These are phyloP conservation scores for Mayamaea pseudoterrestris DNA, from an alignment of 108 stramenopile species.

Conservation along the genomic window DNA sequence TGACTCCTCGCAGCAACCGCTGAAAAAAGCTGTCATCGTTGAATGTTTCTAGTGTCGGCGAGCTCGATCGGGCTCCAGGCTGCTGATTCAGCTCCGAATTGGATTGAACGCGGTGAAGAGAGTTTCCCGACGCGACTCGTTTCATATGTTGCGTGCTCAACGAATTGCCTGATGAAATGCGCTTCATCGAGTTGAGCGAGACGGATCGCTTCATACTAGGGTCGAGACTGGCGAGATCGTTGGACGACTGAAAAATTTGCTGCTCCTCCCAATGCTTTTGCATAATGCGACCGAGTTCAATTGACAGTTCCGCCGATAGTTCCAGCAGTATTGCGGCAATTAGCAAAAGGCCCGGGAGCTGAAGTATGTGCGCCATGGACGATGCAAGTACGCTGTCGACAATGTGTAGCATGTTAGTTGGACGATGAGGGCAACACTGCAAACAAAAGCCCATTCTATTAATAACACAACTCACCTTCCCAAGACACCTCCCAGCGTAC, in stretches of 20 bases:
- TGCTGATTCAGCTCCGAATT: conserved; percentile 5
- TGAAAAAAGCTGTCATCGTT: conserved; percentile 75
- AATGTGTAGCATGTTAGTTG: background rate
- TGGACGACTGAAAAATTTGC: conserved; percentile 37
- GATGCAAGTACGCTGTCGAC: conserved; percentile 56
- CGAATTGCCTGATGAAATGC: conserved; percentile 62
- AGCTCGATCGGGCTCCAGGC: background rate
- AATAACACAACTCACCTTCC: conserved; percentile 38
- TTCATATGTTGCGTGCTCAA: conserved; percentile 76
- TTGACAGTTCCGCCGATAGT: conserved; percentile 59
- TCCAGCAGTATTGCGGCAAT: conserved; percentile 63
- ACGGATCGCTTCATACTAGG: conserved; percentile 51
- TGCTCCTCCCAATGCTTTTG: conserved; percentile 81
- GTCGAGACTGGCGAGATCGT: conserved; percentile 48
- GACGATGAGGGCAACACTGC: background rate
- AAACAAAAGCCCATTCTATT: background rate
- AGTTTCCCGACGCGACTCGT: conserved; percentile 66
- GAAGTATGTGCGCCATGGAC: conserved; percentile 46
- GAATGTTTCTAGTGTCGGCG: conserved; percentile 8
- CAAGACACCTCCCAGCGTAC: conserved; percentile 74
- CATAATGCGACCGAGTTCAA: conserved; percentile 81
- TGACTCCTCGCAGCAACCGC: conserved; percentile 66
- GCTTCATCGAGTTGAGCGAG: conserved; percentile 72
- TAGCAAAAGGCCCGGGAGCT: conserved; percentile 59
- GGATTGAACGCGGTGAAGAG: conserved; percentile 19